Evolutionary conservation across 148 eudicot genomes (phyloP).

Genomic region (Nyssa sinensis): DNA sequence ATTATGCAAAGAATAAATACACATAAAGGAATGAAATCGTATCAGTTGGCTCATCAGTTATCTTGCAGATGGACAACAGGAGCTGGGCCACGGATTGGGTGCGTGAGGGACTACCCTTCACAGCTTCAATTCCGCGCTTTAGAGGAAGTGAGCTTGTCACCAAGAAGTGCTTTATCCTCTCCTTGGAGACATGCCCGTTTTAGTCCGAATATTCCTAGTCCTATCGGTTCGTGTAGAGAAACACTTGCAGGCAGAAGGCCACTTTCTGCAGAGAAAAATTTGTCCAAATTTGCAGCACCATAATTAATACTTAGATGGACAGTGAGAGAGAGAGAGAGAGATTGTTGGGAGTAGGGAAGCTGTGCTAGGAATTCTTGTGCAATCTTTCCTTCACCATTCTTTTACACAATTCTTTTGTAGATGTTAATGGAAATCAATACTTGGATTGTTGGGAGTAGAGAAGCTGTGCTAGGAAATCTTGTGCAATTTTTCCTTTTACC

Average conservation of each 20-base stretch:
- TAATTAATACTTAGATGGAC: neutral
- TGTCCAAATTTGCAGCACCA: slow-evolving; percentile 13
- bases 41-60: slow-evolving; percentile 63
- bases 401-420: no score
- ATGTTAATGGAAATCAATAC: no score
- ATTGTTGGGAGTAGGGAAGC: no score
- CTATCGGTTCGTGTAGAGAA: slow-evolving; percentile 28
- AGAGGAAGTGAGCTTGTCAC: slow-evolving; percentile 70
- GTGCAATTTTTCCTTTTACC: neutral
- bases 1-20: slow-evolving; percentile 58
- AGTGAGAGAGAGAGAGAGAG: no score
- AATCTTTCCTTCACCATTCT: no score
- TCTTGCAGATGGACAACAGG: slow-evolving; percentile 81
- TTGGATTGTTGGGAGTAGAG: neutral
- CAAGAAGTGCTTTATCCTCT: slow-evolving; percentile 36
- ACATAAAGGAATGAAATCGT: slow-evolving; percentile 61
- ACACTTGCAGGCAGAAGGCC: slow-evolving; percentile 34
- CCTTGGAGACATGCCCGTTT: slow-evolving; percentile 17
- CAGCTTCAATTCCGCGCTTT: slow-evolving; percentile 58
- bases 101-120: slow-evolving; percentile 79
- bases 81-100: slow-evolving; percentile 84
- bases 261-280: slow-evolving; percentile 15
- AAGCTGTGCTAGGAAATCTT: slow-evolving; percentile 3
- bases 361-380: no score
- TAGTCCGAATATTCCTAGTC: slow-evolving; percentile 17